Conservation (phyloP, 208 protist genomes). For the Polymyxa betae region DNA sequence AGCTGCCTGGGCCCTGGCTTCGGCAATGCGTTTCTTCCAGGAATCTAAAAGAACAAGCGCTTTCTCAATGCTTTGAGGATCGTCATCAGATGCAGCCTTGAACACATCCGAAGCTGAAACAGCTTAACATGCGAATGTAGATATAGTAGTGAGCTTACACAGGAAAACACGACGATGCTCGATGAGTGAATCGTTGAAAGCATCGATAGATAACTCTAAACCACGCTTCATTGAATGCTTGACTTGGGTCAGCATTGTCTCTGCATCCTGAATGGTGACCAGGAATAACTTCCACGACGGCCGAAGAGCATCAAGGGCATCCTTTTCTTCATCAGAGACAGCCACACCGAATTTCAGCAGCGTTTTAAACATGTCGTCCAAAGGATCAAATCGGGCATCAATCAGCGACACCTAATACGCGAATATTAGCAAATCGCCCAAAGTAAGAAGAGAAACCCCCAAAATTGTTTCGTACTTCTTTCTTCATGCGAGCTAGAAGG, state of each 20-base stretch:
- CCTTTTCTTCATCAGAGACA: conserved; percentile 84
- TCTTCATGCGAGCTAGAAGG: conserved; percentile 78
- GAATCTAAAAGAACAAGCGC: conserved; percentile 82
- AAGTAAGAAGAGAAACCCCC: neutral
- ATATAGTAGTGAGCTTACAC: neutral
- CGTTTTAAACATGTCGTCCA: conserved; percentile 72
- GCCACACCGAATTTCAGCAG: conserved; percentile 89
- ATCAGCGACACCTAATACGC: conserved; percentile 67
- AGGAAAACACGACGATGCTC: conserved; percentile 54
- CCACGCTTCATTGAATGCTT: conserved; percentile 88
- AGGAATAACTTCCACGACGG: conserved; percentile 85
- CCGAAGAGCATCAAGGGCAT: conserved; percentile 81
- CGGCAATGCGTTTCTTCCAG: conserved; percentile 77
- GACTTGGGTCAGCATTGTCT: conserved; percentile 85
- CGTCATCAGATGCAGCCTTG: conserved; percentile 74
- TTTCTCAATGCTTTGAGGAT: conserved; percentile 73
- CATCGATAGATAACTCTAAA: conserved; percentile 48
- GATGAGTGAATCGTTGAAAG: conserved; percentile 50
- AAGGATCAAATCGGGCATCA: conserved; percentile 84
- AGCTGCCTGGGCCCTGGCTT: conserved; percentile 76
- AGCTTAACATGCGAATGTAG: neutral
- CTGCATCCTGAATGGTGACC: conserved; percentile 77
- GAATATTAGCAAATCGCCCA: neutral
- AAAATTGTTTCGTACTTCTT: conserved; percentile 71
- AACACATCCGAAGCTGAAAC: neutral